These are phyloP conservation scores for Lizonia empirigonia DNA, from an alignment of 2,329 filamentous ascomycete genomes.

Conservation along the genomic window DNA sequence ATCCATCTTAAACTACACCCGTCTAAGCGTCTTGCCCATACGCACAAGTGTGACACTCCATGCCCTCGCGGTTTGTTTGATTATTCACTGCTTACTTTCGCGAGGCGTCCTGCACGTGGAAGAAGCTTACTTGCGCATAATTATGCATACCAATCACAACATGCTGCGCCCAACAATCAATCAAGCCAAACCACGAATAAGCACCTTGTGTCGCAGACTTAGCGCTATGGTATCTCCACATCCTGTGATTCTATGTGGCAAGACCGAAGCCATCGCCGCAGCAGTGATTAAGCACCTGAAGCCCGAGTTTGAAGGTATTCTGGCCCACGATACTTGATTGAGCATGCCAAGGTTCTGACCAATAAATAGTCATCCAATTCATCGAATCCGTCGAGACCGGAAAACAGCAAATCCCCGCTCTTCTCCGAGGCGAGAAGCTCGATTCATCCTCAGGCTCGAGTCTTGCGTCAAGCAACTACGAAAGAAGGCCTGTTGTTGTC, in stretches of 20 bases:
- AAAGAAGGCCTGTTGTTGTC: constrained; percentile 4
- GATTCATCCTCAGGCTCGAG: background rate
- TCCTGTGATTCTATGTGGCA: constrained; percentile 16
- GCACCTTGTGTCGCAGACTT: background rate
- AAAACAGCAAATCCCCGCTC: constrained; percentile 10
- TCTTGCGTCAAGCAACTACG: constrained; percentile 13
- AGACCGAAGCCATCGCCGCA: constrained; percentile 11
- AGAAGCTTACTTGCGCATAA: no score
- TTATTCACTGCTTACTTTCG: background rate
- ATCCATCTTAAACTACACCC: no score
- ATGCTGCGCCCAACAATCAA: background rate
- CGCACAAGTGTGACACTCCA: background rate
- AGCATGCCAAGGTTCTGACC: background rate
- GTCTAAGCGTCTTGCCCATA: no score
- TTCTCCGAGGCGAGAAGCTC: constrained; percentile 5
- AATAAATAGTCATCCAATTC: constrained; percentile 7
- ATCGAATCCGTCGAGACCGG: constrained; percentile 6
- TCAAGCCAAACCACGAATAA: background rate
- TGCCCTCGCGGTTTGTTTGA: background rate
- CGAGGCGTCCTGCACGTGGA: background rate
- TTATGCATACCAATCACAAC: background rate
- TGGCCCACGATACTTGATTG: no score
- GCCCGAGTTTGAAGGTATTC: constrained; percentile 16
- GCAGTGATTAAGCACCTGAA: constrained; percentile 10
- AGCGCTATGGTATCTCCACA: background rate